Conservation (phyloP, 371 early-diverging fungal genomes). For the Mortierella sp. region DNA sequence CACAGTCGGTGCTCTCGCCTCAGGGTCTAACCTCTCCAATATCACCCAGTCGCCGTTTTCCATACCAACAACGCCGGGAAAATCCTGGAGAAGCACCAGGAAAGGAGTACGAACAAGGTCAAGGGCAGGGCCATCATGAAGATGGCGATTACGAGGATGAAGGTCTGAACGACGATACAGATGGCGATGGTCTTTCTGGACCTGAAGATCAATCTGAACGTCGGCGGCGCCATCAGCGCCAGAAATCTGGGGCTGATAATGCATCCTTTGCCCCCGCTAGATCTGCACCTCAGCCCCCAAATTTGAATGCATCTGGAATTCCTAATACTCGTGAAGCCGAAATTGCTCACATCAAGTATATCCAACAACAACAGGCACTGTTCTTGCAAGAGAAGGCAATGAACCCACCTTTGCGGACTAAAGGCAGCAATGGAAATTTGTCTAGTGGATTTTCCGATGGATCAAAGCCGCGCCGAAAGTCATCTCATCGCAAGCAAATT, state of each 20-base stretch:
- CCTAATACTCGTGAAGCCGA: slow-evolving; percentile 52
- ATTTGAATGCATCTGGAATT: slow-evolving; percentile 4
- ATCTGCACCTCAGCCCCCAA: slow-evolving; percentile 48
- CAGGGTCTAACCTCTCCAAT: slow-evolving; percentile 25
- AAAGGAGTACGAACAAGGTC: slow-evolving; percentile 36
- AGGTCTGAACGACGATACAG: slow-evolving; percentile 43
- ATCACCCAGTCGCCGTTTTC: slow-evolving; percentile 47
- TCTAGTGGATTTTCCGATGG: slow-evolving; percentile 36
- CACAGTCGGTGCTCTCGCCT: slow-evolving; percentile 8
- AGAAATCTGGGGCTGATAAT: slow-evolving; percentile 13
- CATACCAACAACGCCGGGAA: slow-evolving; percentile 44
- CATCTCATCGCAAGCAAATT: slow-evolving; percentile 51
- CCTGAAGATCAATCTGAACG: slow-evolving; percentile 41
- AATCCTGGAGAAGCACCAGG: slow-evolving; percentile 14
- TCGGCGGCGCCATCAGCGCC: slow-evolving; percentile 33
- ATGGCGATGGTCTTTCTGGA: slow-evolving; percentile 53
- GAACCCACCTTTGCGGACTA: slow-evolving; percentile 47
- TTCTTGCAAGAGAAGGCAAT: slow-evolving; percentile 54
- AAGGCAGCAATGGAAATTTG: slow-evolving; percentile 50
- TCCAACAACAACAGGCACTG: slow-evolving; percentile 55
- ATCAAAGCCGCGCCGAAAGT: slow-evolving; percentile 39
- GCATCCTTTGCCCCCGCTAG: slow-evolving; percentile 38
- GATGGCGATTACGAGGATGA: slow-evolving; percentile 55
- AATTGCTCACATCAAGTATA: slow-evolving; percentile 53
- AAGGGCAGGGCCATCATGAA: slow-evolving; percentile 52